Evolutionary conservation across 257 asterid genomes (phyloP).

Genomic region (Asclepias syriaca): DNA sequence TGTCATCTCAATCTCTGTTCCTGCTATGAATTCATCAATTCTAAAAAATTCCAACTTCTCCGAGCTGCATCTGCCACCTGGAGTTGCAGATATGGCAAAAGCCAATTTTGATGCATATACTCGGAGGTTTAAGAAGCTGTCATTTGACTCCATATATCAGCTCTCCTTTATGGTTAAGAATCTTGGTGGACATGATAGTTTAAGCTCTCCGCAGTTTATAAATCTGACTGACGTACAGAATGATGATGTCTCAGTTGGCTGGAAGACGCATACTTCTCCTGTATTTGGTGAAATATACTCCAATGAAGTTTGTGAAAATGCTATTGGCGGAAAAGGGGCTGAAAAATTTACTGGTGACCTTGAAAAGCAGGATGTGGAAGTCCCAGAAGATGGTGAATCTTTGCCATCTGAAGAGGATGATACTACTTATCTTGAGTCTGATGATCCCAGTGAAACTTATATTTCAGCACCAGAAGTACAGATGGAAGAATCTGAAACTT

Average conservation of each 20-base stretch:
- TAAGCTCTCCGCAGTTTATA: conserved; percentile 35
- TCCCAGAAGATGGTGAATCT: conserved; percentile 21
- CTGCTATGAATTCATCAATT: conserved; percentile 27
- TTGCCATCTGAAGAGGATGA: conserved; percentile 21
- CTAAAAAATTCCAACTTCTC: conserved; percentile 27
- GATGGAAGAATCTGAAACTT: background rate
- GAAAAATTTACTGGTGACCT: conserved; percentile 11
- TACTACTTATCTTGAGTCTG: too few species aligned
- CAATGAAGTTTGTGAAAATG: background rate
- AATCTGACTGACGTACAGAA: conserved; percentile 47
- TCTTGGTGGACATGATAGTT: conserved; percentile 27
- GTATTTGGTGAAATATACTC: background rate
- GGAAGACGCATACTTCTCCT: conserved; percentile 5
- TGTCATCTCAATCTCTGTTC: conserved; percentile 2
- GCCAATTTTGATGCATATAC: conserved; percentile 30
- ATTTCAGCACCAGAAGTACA: conserved; percentile 9
- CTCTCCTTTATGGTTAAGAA: conserved; percentile 30
- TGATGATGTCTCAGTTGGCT: conserved; percentile 18
- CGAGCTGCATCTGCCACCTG: conserved; percentile 30
- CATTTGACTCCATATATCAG: conserved; percentile 28
- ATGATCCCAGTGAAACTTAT: too few species aligned
- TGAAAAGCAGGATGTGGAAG: conserved; percentile 31
- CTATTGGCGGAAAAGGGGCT: background rate
- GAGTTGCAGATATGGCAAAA: conserved; percentile 24
- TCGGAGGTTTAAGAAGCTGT: conserved; percentile 30